These are phyloP conservation scores for Neonectria hederae DNA, from an alignment of 2,329 filamentous ascomycete genomes.

Conservation along the genomic window DNA sequence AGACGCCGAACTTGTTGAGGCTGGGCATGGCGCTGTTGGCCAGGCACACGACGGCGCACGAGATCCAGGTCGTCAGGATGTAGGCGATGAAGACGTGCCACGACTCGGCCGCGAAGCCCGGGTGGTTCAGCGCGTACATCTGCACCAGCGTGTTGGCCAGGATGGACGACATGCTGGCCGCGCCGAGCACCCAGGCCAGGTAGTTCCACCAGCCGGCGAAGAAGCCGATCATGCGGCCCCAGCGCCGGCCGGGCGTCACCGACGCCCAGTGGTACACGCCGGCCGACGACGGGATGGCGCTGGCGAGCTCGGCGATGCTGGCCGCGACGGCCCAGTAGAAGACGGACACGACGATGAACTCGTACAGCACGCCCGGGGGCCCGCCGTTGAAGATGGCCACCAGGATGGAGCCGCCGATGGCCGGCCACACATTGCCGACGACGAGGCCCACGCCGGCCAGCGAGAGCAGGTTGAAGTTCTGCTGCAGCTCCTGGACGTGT, in stretches of 20 bases:
- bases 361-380: constrained; percentile 69
- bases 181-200: constrained; percentile 53
- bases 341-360: constrained; percentile 59
- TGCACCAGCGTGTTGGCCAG: constrained; percentile 54
- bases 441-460: constrained; percentile 53
- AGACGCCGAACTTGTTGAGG: constrained; percentile 63
- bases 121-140: constrained; percentile 55
- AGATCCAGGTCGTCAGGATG: constrained; percentile 52
- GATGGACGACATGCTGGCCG: constrained; percentile 53
- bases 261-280: constrained; percentile 71
- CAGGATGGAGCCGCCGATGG: constrained; percentile 55
- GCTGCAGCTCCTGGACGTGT: constrained; percentile 52
- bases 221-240: constrained; percentile 60
- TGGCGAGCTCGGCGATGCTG: constrained; percentile 68
- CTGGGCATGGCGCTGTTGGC: constrained; percentile 62
- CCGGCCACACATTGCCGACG: constrained; percentile 56
- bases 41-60: constrained; percentile 57
- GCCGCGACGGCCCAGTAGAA: constrained; percentile 69
- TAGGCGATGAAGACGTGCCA: constrained; percentile 58
- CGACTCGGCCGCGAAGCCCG: constrained; percentile 46
- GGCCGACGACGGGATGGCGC: constrained; percentile 68
- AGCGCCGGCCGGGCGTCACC: constrained; percentile 61
- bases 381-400: constrained; percentile 69
- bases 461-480: constrained; percentile 53
- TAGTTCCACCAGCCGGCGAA: constrained; percentile 59